These are phyloP conservation scores for Theobroma cacao DNA, from an alignment of 345 rosid species.

Conservation along the genomic window DNA sequence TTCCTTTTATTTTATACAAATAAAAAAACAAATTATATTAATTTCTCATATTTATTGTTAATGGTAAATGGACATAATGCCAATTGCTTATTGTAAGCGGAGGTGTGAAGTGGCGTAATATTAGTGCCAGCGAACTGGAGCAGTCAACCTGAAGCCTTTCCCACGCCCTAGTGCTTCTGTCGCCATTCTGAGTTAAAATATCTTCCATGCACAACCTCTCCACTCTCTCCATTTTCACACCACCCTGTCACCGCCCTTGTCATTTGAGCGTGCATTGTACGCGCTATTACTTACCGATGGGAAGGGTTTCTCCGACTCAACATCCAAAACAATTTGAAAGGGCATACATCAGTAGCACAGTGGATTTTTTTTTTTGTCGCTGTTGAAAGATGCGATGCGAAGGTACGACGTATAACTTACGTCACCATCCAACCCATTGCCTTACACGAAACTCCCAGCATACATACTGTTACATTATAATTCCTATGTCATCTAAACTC, in stretches of 20 bases:
- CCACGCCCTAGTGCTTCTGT: not conserved
- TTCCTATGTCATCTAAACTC: too few species aligned
- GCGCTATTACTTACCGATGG: not conserved
- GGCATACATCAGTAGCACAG: not conserved
- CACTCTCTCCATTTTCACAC: not conserved
- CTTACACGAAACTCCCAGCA: not conserved
- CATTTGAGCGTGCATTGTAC: not conserved
- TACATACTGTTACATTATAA: too few species aligned
- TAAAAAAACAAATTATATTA: too few species aligned
- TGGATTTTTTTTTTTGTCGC: slow-evolving; percentile 32
- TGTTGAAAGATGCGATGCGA: slow-evolving; percentile 1
- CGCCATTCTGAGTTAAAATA: not conserved
- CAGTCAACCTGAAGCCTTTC: not conserved
- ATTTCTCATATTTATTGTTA: too few species aligned
- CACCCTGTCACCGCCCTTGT: not conserved
- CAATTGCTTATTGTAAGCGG: too few species aligned
- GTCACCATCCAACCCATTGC: slow-evolving; percentile 25
- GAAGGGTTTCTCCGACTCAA: not conserved
- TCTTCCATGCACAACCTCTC: not conserved
- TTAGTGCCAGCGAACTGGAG: too few species aligned
- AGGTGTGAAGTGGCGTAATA: too few species aligned
- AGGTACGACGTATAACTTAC: slow-evolving; percentile 26
- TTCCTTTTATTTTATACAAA: too few species aligned
- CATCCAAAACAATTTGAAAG: not conserved
- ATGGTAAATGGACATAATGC: too few species aligned